These are phyloP conservation scores for Populus alba DNA, from an alignment of 345 rosid species.

Conservation along the genomic window DNA sequence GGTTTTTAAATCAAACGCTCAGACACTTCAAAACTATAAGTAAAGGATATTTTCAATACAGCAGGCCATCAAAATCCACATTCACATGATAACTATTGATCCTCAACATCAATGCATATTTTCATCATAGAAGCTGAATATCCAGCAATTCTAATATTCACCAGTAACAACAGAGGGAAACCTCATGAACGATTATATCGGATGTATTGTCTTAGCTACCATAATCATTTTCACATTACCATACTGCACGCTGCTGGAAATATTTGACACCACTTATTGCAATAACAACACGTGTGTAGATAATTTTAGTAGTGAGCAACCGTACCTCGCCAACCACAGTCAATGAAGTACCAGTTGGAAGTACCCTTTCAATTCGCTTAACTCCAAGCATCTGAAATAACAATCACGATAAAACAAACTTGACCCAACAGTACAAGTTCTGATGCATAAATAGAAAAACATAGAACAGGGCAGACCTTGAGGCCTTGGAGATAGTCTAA, in stretches of 20 bases:
- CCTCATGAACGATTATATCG: too few species aligned
- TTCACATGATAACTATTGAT: too few species aligned
- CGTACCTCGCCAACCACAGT: conserved; percentile 97
- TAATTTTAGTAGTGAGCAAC: background rate
- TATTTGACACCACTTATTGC: background rate
- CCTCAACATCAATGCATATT: too few species aligned
- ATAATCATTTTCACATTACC: too few species aligned
- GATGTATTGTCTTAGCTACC: too few species aligned
- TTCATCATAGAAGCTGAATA: too few species aligned
- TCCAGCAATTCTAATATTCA: too few species aligned
- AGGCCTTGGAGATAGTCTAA: conserved; percentile 93
- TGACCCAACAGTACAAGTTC: background rate
- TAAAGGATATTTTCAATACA: background rate
- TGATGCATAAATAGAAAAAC: background rate
- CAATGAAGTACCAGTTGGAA: conserved; percentile 84
- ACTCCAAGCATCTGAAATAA: conserved; percentile 94
- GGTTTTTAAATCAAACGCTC: background rate
- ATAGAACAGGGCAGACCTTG: conserved; percentile 50
- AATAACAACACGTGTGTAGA: background rate
- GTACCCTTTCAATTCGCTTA: conserved; percentile 84
- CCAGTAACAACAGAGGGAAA: too few species aligned
- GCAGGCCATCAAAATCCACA: background rate
- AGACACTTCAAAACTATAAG: background rate
- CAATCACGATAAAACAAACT: conserved; percentile 18
- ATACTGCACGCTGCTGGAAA: background rate